Conservation (phyloP, 805 yeast species). For the Cyberlindnera mycetangii region DNA sequence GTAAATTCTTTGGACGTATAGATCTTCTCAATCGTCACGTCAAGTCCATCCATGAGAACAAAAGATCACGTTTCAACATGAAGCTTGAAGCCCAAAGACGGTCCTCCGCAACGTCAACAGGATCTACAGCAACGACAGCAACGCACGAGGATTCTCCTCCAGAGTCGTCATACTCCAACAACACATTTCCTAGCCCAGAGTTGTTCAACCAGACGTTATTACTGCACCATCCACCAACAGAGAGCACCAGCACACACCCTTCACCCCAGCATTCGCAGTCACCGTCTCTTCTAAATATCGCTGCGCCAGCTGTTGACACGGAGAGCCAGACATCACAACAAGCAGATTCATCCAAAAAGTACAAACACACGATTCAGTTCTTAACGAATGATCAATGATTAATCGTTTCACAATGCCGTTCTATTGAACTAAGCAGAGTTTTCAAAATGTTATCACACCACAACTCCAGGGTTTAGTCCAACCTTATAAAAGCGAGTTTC, state of each 20-base stretch:
- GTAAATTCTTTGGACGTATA: slow-evolving; percentile 51
- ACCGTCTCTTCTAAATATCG: background rate
- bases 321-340: background rate
- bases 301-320: background rate
- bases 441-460: no score
- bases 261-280: background rate
- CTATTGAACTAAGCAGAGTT: no score
- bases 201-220: background rate
- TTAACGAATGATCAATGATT: slow-evolving; percentile 16
- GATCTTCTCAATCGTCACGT: slow-evolving; percentile 37
- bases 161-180: slow-evolving; percentile 1
- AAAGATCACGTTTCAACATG: slow-evolving; percentile 37
- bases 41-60: slow-evolving; percentile 37
- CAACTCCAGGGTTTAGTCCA: no score
- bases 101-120: slow-evolving; percentile 4
- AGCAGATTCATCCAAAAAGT: slow-evolving; percentile 9
- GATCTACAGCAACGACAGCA: slow-evolving; percentile 1
- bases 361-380: slow-evolving; percentile 26
- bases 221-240: background rate
- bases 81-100: slow-evolving; percentile 22
- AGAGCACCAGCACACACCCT: background rate
- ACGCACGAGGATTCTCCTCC: background rate
- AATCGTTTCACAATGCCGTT: no score
- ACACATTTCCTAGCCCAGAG: slow-evolving; percentile 2
- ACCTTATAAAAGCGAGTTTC: no score